A percentile compares a stretch with the other conserved stretches of the same genome.
phyloP scores from a whole-genome alignment of 1,284 basidiomycete species.

The Rhodotorula sp. region DNA sequence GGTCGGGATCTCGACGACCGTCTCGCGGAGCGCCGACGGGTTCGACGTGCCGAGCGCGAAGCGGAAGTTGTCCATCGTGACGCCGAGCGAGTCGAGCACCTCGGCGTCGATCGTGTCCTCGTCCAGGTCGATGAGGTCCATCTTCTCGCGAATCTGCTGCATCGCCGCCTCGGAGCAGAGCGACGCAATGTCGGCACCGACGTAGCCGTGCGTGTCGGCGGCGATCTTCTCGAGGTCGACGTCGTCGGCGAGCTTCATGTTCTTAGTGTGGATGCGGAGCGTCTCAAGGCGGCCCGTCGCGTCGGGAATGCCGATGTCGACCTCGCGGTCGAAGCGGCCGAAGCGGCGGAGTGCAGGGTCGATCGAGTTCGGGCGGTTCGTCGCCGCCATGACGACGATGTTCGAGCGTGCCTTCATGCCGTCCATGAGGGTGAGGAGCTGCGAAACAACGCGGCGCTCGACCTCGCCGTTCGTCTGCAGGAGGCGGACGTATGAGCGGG shows the following conservation, averaged over 20 bases:
- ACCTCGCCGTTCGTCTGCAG: constrained; percentile 94
- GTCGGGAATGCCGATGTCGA: constrained; percentile 98
- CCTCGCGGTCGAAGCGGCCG: constrained; percentile 98
- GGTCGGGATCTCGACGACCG: constrained; percentile 92
- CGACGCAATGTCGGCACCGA: constrained; percentile 95
- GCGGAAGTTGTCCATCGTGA: constrained; percentile 98
- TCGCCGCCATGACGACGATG: constrained; percentile 99
- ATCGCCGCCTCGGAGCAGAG: constrained; percentile 96
- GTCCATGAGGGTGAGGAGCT: constrained; percentile 97
- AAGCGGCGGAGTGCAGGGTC: constrained; percentile 97
- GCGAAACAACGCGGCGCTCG: constrained; percentile 97
- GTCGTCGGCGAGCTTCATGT: constrained; percentile 98
- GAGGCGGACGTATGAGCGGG: not conserved
- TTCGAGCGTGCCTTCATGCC: constrained; percentile 98
- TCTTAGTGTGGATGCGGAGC: constrained; percentile 98
- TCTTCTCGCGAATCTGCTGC: constrained; percentile 97
- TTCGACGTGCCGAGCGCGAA: constrained; percentile 92
- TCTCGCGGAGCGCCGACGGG: constrained; percentile 95
- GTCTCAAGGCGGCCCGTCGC: constrained; percentile 98
- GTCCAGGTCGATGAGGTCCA: constrained; percentile 52
- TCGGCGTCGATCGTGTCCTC: constrained; percentile 93
- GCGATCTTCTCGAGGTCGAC: constrained; percentile 99
- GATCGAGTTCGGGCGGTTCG: constrained; percentile 98
- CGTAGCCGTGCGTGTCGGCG: constrained; percentile 98
- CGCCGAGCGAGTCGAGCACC: constrained; percentile 90